Evolutionary conservation across 176 grass and related monocot species (phyloP).

Genomic region (Oryza meyeriana): DNA sequence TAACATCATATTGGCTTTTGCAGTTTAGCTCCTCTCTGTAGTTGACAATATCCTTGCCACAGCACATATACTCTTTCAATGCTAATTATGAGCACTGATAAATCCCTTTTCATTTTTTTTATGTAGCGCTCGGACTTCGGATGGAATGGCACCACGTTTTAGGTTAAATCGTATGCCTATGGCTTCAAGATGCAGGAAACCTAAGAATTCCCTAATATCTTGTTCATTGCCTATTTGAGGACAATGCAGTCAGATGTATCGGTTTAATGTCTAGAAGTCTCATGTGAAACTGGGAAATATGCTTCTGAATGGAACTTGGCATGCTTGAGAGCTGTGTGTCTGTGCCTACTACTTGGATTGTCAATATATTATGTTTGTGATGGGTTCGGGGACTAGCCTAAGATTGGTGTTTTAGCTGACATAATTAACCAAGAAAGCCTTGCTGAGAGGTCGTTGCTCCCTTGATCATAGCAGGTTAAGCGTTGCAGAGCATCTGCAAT

Average conservation of each 20-base stretch:
- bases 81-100: neutral
- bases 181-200: neutral
- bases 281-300: neutral
- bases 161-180: neutral
- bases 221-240: constrained; percentile 22
- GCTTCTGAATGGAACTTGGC: neutral
- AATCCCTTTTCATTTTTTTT: neutral
- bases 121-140: constrained; percentile 55
- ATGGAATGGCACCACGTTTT: constrained; percentile 66
- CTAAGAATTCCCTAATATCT: neutral
- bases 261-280: neutral
- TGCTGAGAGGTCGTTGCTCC: neutral
- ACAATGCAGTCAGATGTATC: constrained; percentile 6
- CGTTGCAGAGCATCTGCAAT: neutral
- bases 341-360: neutral
- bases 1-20: neutral
- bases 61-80: neutral
- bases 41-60: neutral
- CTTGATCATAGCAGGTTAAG: neutral
- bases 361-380: neutral
- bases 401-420: neutral
- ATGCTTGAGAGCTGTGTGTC: neutral
- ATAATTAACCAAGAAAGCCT: neutral
- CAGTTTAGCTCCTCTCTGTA: neutral
- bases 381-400: neutral